Evolutionary conservation across 164 flowering plant species (phyloP).

Genomic region (Amborella trichopoda): DNA sequence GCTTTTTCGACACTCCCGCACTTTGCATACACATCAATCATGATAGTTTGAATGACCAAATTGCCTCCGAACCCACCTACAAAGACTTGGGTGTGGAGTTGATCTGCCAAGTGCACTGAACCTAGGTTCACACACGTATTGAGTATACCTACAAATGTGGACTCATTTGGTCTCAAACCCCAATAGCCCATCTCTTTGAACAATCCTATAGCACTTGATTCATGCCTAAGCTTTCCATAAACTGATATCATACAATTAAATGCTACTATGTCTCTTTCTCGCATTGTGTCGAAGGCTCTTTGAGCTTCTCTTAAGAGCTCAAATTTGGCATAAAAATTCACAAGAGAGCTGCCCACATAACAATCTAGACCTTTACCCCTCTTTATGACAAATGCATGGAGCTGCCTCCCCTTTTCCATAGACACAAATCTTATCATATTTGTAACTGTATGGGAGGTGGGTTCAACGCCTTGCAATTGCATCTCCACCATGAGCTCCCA

Average conservation of each 20-base stretch:
- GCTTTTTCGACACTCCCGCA: not conserved
- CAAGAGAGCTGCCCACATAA: constrained; percentile 2
- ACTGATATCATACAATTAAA: constrained; percentile 4
- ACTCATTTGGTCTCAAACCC: not conserved
- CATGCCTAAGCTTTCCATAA: not conserved
- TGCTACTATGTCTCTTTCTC: not conserved
- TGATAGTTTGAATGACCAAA: not conserved
- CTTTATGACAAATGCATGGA: constrained; percentile 1
- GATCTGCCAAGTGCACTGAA: constrained; percentile 1
- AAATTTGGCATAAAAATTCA: constrained; percentile 1
- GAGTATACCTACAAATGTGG: constrained; percentile 3
- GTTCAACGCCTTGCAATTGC: constrained; percentile 1
- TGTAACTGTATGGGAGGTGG: not conserved
- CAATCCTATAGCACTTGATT: not conserved
- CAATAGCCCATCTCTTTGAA: not conserved
- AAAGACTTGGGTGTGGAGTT: constrained; percentile 3
- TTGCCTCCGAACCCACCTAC: not conserved
- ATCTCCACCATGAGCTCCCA: not conserved
- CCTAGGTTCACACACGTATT: constrained; percentile 3
- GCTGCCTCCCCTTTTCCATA: constrained; percentile 4
- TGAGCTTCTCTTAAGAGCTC: not conserved
- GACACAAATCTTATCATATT: not conserved
- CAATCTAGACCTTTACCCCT: not conserved
- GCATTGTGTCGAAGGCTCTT: not conserved
- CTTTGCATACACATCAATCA: constrained; percentile 2